Evolutionary conservation across 208 protist genomes (phyloP).

Genomic region (Angomonas ambiguus): DNA sequence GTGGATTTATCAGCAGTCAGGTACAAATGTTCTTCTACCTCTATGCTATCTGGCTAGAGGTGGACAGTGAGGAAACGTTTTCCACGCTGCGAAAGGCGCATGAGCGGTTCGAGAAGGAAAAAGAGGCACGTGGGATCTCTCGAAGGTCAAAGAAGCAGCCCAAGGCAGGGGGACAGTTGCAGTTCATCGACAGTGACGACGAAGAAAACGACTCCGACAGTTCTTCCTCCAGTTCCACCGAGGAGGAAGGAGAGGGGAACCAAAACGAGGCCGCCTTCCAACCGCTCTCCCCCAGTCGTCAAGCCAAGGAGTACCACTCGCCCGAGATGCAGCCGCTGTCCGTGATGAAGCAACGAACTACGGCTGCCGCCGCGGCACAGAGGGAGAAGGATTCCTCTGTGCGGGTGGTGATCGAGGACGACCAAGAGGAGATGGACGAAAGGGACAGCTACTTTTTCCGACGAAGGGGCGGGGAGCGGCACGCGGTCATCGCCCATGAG

Average conservation of each 20-base stretch:
- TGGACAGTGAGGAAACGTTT: slow-evolving; percentile 1
- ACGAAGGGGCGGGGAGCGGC: background rate
- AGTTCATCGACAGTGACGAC: background rate
- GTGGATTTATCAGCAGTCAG: slow-evolving; percentile 13
- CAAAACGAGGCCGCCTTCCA: background rate
- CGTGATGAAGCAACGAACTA: background rate
- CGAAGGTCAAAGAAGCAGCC: background rate
- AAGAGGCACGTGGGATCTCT: background rate
- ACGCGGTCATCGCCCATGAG: background rate
- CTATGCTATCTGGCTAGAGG: slow-evolving; percentile 8
- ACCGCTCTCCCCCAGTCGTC: background rate
- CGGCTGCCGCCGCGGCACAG: too few species aligned
- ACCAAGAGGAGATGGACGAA: background rate
- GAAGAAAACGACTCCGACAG: background rate
- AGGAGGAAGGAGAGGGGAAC: background rate
- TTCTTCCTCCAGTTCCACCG: background rate
- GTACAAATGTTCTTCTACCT: slow-evolving; percentile 12
- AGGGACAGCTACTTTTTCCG: background rate
- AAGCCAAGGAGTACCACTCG: background rate
- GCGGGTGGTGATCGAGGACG: background rate
- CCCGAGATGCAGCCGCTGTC: background rate
- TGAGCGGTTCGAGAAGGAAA: slow-evolving; percentile 11
- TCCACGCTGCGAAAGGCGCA: background rate
- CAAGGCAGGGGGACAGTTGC: background rate
- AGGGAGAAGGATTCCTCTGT: background rate